A percentile compares a stretch with the other conserved stretches of the same genome.
These are phyloP conservation scores for Pseudogymnoascus pannorum DNA, from an alignment of 2,329 filamentous ascomycete genomes.

Conservation along the genomic window DNA sequence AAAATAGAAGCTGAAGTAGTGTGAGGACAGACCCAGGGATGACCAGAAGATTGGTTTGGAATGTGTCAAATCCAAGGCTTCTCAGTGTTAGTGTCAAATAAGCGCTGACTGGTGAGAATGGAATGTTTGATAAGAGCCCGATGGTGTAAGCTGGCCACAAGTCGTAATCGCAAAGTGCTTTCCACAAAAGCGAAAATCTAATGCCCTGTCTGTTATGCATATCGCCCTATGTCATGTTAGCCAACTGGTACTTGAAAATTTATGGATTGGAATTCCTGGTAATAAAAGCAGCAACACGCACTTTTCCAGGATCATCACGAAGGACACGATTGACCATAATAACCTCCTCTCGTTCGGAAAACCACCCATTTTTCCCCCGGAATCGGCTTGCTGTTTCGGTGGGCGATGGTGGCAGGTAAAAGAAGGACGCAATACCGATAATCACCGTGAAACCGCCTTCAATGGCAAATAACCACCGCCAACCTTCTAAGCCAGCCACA, in stretches of 20 bases:
- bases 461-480: conserved; percentile 48
- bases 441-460: conserved; percentile 39
- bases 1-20: conserved; percentile 30
- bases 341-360: conserved; percentile 54
- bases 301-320: conserved; percentile 46
- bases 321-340: conserved; percentile 56
- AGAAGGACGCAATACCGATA: conserved; percentile 44
- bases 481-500: conserved; percentile 44
- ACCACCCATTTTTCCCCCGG: conserved; percentile 53
- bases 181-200: conserved; percentile 42
- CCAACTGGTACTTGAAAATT: conserved; percentile 42
- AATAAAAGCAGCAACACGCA: conserved; percentile 8
- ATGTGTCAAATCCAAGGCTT: conserved; percentile 18
- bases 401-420: conserved; percentile 52
- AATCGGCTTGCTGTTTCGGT: conserved; percentile 53
- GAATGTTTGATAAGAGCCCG: conserved; percentile 12
- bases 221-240: conserved; percentile 43
- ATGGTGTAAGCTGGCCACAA: conserved; percentile 43
- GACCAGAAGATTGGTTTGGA: conserved; percentile 19
- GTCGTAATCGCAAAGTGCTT: conserved; percentile 42
- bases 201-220: conserved; percentile 56
- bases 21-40: conserved; percentile 14
- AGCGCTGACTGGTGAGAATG: conserved; percentile 11
- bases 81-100: conserved; percentile 18
- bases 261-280: conserved; percentile 41